Conservation (phyloP, 1,284 basidiomycete genomes). For the Ceratobasidium sp. region DNA sequence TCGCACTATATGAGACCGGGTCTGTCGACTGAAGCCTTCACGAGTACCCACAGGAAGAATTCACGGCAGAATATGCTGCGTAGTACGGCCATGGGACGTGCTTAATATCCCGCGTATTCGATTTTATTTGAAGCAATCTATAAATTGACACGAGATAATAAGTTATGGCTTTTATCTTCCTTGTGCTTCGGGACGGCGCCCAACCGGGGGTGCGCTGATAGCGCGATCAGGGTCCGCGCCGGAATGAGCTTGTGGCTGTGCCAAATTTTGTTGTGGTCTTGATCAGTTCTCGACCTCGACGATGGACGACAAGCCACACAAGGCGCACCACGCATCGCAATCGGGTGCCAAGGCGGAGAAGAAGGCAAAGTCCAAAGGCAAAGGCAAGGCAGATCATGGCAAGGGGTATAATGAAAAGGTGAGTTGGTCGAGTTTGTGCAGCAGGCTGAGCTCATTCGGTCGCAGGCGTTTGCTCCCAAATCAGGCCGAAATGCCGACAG, state of each 20-base stretch:
- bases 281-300: background rate
- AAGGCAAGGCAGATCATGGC: slow-evolving; percentile 61
- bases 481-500: slow-evolving; percentile 88
- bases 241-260: slow-evolving; percentile 23
- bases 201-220: too few species aligned
- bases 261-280: slow-evolving; percentile 25
- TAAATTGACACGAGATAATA: too few species aligned
- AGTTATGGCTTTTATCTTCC: too few species aligned
- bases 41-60: too few species aligned
- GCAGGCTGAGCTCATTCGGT: background rate
- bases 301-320: slow-evolving; percentile 78
- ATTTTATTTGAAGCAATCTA: too few species aligned
- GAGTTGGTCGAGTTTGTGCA: slow-evolving; percentile 41
- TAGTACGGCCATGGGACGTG: too few species aligned
- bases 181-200: too few species aligned
- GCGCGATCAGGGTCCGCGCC: too few species aligned
- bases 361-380: slow-evolving; percentile 70
- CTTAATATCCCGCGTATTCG: too few species aligned
- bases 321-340: slow-evolving; percentile 75
- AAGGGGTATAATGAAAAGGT: slow-evolving; percentile 92
- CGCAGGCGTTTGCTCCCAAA: slow-evolving; percentile 84
- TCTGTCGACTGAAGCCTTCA: too few species aligned
- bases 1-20: too few species aligned
- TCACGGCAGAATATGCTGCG: too few species aligned
- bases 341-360: slow-evolving; percentile 78